Evolutionary conservation across 106 monocot genomes (phyloP).

Genomic region (Chionographis japonica): DNA sequence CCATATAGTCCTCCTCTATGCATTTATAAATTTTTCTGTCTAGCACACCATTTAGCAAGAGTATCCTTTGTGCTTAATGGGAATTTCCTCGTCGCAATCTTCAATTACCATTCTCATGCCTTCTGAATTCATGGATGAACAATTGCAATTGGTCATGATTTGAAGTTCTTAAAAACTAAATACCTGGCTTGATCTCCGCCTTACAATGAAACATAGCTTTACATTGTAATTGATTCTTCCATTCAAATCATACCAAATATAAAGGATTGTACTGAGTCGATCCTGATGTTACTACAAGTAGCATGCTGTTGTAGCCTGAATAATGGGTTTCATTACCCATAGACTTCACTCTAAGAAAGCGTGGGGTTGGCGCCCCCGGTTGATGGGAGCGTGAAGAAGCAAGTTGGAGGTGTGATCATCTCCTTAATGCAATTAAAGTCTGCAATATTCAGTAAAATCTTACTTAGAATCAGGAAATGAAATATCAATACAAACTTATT

Average conservation of each 20-base stretch:
- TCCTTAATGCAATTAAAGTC: slow-evolving; percentile 43
- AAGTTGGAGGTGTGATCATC: neutral
- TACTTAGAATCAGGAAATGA: too few species aligned
- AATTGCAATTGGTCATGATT: neutral
- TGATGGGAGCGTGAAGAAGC: too few species aligned
- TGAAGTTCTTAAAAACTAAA: neutral
- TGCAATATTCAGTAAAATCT: slow-evolving; percentile 10
- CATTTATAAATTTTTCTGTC: too few species aligned
- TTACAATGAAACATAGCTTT: slow-evolving; percentile 4
- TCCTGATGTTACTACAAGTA: neutral
- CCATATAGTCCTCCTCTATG: too few species aligned
- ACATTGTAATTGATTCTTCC: neutral
- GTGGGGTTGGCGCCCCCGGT: too few species aligned
- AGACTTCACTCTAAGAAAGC: too few species aligned
- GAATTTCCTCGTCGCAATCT: too few species aligned
- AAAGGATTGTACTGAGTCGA: neutral
- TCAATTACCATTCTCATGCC: too few species aligned
- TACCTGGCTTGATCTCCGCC: neutral
- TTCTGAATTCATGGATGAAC: too few species aligned
- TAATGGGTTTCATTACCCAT: neutral
- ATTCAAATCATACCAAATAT: neutral
- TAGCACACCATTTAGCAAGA: too few species aligned
- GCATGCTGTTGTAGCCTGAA: neutral
- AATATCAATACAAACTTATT: too few species aligned
- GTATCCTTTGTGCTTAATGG: too few species aligned